Base-by-base conservation (phyloP, 1,284 basidiomycete genomes). In the Ceratobasidium sp. region DNA sequence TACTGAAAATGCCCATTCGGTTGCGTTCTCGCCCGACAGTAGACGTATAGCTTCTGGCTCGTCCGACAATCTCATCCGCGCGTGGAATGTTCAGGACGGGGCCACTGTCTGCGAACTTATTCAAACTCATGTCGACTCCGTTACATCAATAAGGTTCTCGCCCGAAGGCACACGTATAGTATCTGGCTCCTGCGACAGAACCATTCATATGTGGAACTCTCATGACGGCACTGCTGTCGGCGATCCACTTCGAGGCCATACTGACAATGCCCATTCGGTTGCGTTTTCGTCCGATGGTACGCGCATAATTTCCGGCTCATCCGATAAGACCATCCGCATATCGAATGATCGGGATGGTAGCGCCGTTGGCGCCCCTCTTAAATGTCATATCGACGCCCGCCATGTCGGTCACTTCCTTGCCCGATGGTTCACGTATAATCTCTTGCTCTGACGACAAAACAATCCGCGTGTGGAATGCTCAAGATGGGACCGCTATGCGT, bases 21-120 rank as follows among this genome's bases (percentile, higher is more conserved):
- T 71, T 2, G 55, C 55, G 3, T 70, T 60, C 34, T 69, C 68
- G 5, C 38, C 56, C 20, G 55, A 70, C 62, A 57, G 70, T 27
- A 60, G 29, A 17, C 31, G 13, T 25, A 15, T 70, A 2, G 70
- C 57, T 4, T 69, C 68, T 10, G 50, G 68, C 31, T 70, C 70
- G 5, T 22, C 52, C 27, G 70, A 71, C 34, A n/a, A 27, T 5
- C 52, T 69, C 1, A 40, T 71, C 8, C 55, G 56, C 8, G 4
- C 70, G 6, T 71, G 69, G 70, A 42, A 71, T 43, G 56, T 42
- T 4, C 15, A 27, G n/a, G 57, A 34, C 7, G 67, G 54, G 25
- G 25, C 52, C n/a, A 2, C 22, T 5, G 4, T 29, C 22, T 2
- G 4, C 4, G 25, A 10, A 57, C 38, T 10, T 6, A 5, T 62